Conservation (phyloP, 2,329 filamentous ascomycete genomes). For the Pezicula carpinea region DNA sequence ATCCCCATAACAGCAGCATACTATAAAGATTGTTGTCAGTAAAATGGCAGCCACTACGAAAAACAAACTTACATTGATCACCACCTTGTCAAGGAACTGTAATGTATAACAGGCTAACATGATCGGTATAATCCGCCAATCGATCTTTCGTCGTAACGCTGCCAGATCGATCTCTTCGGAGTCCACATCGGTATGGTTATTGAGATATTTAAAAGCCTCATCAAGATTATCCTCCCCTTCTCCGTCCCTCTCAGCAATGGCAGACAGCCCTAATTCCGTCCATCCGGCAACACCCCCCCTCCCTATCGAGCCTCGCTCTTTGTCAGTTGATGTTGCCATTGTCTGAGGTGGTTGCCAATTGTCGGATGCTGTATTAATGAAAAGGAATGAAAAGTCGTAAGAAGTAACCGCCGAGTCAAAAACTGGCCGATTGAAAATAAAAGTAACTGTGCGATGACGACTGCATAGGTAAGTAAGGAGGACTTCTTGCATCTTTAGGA, state of each 20-base stretch:
- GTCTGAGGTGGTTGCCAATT: too few species aligned
- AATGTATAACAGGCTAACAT: constrained; percentile 60
- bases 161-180: constrained; percentile 36
- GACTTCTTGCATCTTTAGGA: too few species aligned
- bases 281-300: too few species aligned
- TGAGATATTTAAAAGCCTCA: constrained; percentile 33
- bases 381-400: too few species aligned
- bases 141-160: constrained; percentile 49
- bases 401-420: too few species aligned
- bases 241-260: neutral
- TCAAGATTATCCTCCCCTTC: constrained; percentile 31
- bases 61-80: constrained; percentile 48
- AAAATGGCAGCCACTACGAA: neutral
- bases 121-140: constrained; percentile 54
- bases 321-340: too few species aligned
- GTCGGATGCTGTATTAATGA: too few species aligned
- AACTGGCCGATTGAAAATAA: too few species aligned
- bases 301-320: too few species aligned
- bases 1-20: constrained; percentile 66
- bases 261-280: too few species aligned
- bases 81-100: constrained; percentile 61
- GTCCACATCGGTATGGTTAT: constrained; percentile 34
- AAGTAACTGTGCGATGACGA: too few species aligned
- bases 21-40: constrained; percentile 28
- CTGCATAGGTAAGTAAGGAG: too few species aligned